A percentile compares a stretch with the other conserved stretches of the same genome.
phyloP scores from a whole-genome alignment of 495 filamentous ascomycete genomes.

The Cercophora samala region DNA sequence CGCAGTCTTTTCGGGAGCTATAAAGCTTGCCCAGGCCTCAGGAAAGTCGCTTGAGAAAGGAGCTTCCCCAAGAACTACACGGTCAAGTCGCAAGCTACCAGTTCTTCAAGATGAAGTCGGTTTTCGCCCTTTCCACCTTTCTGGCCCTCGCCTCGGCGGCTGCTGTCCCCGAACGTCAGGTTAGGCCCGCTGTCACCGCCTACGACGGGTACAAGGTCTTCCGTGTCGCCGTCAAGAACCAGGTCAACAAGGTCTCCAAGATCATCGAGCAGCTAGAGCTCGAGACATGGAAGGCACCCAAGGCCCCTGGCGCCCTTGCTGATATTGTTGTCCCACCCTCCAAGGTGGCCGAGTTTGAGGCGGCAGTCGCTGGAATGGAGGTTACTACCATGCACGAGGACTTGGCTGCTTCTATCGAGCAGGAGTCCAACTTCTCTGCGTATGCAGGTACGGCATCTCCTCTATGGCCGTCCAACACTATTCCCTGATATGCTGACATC shows the following conservation, averaged over 20 bases:
- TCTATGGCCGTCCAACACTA: background rate
- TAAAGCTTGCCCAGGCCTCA: background rate
- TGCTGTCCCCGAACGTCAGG: constrained; percentile 5
- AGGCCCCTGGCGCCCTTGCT: constrained; percentile 21
- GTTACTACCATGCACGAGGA: constrained; percentile 33
- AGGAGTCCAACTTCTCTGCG: constrained; percentile 23
- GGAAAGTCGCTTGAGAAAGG: background rate
- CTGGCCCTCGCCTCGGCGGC: constrained; percentile 18
- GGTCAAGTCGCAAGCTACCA: background rate
- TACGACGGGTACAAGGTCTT: constrained; percentile 35
- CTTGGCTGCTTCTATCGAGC: constrained; percentile 29
- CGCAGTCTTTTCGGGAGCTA: background rate
- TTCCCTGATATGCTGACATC: background rate
- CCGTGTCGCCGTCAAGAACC: constrained; percentile 26
- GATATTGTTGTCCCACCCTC: constrained; percentile 34
- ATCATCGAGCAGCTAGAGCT: constrained; percentile 29
- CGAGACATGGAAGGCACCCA: constrained; percentile 33
- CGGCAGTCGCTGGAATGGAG: constrained; percentile 23
- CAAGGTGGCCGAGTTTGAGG: constrained; percentile 24
- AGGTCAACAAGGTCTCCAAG: constrained; percentile 24
- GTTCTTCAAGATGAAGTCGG: constrained; percentile 16
- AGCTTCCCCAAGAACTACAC: background rate
- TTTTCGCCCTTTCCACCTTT: constrained; percentile 13
- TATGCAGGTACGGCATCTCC: constrained; percentile 22
- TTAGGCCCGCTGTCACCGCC: constrained; percentile 7